Evolutionary conservation across 2,329 filamentous ascomycete species (phyloP), one percentile per base, ranked within the genome.

Genomic region (Colletotrichum trifolii): DNA sequence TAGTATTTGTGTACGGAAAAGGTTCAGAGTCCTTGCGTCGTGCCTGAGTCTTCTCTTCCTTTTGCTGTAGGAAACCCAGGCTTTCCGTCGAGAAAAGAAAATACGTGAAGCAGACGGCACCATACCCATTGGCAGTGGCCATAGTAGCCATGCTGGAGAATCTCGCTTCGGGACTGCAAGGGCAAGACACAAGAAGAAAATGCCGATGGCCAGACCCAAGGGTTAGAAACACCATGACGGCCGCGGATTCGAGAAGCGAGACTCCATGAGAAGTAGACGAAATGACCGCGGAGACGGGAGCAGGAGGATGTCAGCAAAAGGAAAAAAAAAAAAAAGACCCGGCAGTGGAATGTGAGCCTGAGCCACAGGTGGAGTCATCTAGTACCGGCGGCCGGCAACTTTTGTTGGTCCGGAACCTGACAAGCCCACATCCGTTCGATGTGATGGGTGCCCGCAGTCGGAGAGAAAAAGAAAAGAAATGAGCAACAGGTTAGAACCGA

Each of bases 371-470:
- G 57, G 57, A 55, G 46, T 43, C 38, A 15, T 15, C 46, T 61
- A 52, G 47, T 65, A 65, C 50, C 57, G 62, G 40, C 49, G 48
- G 40, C 57, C 57, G 62, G 57, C 62, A 61, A 15, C 57, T 61
- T 50, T n/a, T 61, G 17, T 46, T 47, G 45, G 61, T 58, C 50
- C 49, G 42, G 34, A n/a, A 13, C 45, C 48, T 60, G 40, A 42
- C 43, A 59, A 38, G 25, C 39, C 39, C 52, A 33, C 38, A 15
- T 39, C 40, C 17, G 33, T 3, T 46, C 42, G 42, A 25, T 25
- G 8, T 25, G 49, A 40, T 11, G 25, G 15, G 35, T 49, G 50
- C 36, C 55, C 55, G 45, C 46, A 49, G 17, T n/a, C n/a, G 34
- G 35, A 49, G 42, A 49, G 46, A 8, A 50, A 50, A 38, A 35